Percentiles rank a stretch among this genome's conserved stretches.
These are phyloP conservation scores for Daldinia vernicosa DNA, from an alignment of 495 filamentous ascomycete species.

Conservation along the genomic window DNA sequence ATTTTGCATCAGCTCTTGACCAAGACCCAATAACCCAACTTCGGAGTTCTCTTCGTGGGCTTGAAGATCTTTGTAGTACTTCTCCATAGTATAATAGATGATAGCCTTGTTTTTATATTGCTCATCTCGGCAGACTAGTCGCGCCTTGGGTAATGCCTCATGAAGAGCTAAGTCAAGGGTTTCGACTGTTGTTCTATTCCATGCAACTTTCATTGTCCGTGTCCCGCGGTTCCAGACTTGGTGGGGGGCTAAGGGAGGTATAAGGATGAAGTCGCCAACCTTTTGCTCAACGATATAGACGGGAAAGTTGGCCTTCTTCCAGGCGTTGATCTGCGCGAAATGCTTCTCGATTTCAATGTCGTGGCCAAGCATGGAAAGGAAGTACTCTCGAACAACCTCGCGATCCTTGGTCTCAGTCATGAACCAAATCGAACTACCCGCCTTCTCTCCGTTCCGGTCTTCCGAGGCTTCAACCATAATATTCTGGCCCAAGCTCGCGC, in stretches of 20 bases:
- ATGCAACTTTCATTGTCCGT: constrained; percentile 94
- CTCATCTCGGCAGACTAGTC: constrained; percentile 96
- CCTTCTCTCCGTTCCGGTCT: constrained; percentile 72
- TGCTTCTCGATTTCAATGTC: constrained; percentile 96
- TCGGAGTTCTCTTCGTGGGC: constrained; percentile 58
- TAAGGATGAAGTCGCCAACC: constrained; percentile 92
- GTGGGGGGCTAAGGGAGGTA: constrained; percentile 95
- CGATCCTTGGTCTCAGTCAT: constrained; percentile 96
- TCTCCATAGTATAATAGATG: constrained; percentile 81
- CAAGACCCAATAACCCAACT: constrained; percentile 53
- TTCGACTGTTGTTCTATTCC: constrained; percentile 96
- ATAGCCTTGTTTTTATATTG: constrained; percentile 99
- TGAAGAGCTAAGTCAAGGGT: constrained; percentile 84
- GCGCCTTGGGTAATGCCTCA: constrained; percentile 85
- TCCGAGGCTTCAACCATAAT: constrained; percentile 95
- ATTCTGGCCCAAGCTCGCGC: constrained; percentile 92
- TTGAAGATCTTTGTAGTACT: constrained; percentile 74
- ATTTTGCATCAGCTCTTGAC: constrained; percentile 56
- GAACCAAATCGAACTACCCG: constrained; percentile 94
- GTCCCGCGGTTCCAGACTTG: constrained; percentile 99
- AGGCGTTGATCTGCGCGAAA: constrained; percentile 92
- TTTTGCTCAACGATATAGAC: constrained; percentile 93
- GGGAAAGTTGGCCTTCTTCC: constrained; percentile 89
- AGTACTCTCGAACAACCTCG: constrained; percentile 87
- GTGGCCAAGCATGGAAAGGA: constrained; percentile 87